Conservation (phyloP, 2,329 filamentous ascomycete genomes). For the Hymenoscyphus linearis region DNA sequence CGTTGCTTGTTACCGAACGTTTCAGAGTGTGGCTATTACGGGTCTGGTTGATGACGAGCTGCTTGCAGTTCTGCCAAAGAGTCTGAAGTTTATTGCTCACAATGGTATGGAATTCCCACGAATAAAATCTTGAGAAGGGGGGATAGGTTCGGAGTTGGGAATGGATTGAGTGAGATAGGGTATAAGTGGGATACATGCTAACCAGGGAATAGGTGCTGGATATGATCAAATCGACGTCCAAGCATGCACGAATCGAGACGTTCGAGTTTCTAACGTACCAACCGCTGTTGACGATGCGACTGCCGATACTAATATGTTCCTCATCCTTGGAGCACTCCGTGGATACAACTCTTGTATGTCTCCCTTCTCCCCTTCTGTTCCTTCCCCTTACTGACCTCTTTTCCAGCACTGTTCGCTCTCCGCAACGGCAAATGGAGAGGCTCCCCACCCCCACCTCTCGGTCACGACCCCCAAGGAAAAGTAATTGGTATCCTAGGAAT, state of each 20-base stretch:
- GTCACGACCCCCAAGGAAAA: slow-evolving; percentile 76
- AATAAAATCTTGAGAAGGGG: too few species aligned
- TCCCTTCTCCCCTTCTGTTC: not conserved
- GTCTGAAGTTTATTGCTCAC: slow-evolving; percentile 54
- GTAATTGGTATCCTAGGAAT: slow-evolving; percentile 76
- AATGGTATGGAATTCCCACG: slow-evolving; percentile 42
- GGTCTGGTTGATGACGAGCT: slow-evolving; percentile 68
- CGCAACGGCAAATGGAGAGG: slow-evolving; percentile 66
- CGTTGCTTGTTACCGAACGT: slow-evolving; percentile 65
- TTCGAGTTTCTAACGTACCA: slow-evolving; percentile 77
- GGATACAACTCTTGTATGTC: slow-evolving; percentile 54
- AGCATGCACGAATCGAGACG: slow-evolving; percentile 60
- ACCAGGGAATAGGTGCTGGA: slow-evolving; percentile 56
- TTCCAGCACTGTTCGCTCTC: slow-evolving; percentile 53
- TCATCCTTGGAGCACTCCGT: slow-evolving; percentile 74
- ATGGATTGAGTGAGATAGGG: not conserved
- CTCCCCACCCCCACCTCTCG: slow-evolving; percentile 48
- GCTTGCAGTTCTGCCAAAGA: slow-evolving; percentile 50
- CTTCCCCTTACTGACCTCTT: not conserved
- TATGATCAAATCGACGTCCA: slow-evolving; percentile 78
- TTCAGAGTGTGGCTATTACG: slow-evolving; percentile 57
- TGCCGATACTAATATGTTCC: slow-evolving; percentile 74
- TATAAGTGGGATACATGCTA: not conserved
- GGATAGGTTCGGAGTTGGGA: not conserved
- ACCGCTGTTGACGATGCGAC: slow-evolving; percentile 77